Conservation (phyloP, 345 rosid genomes). For the Bruguiera parviflora region DNA sequence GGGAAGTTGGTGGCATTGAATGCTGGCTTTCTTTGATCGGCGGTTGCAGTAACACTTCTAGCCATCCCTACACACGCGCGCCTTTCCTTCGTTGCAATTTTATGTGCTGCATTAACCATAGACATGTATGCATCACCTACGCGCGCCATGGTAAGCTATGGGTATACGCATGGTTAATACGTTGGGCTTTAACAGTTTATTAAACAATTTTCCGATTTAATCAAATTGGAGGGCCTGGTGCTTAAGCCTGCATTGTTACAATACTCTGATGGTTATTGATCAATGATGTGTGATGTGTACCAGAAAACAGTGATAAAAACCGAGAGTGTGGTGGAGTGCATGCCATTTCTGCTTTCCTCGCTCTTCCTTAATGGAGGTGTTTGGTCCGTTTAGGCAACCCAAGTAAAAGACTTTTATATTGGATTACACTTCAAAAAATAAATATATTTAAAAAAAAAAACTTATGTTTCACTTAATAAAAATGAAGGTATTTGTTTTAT, state of each 20-base stretch:
- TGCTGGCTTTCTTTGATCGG: conserved; percentile 48
- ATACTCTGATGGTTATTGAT: too few relatives aligned
- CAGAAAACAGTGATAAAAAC: conserved; percentile 25
- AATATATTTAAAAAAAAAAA: too few relatives aligned
- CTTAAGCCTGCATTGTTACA: too few relatives aligned
- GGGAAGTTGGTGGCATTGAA: conserved; percentile 43
- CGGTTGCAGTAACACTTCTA: conserved; percentile 38
- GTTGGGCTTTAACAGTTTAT: too few relatives aligned
- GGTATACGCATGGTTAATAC: too few relatives aligned
- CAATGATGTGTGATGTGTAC: background rate
- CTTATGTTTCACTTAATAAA: too few relatives aligned
- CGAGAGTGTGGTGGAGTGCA: conserved; percentile 27
- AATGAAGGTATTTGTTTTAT: too few relatives aligned
- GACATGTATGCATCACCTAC: conserved; percentile 65
- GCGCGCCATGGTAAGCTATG: conserved; percentile 37
- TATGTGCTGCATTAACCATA: conserved; percentile 44
- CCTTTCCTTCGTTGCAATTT: conserved; percentile 44
- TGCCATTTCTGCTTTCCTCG: conserved; percentile 25
- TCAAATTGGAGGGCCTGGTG: too few relatives aligned
- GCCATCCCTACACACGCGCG: conserved; percentile 36
- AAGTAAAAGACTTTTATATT: conserved; percentile 20
- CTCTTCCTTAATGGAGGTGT: conserved; percentile 24
- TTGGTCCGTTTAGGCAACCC: conserved; percentile 24
- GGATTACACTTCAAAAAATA: background rate
- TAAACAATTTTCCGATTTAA: too few relatives aligned